Percentiles rank a stretch among this genome's conserved stretches.
These are phyloP conservation scores for Naumovozyma dairenensis DNA, from an alignment of 805 yeast genomes.

Conservation along the genomic window DNA sequence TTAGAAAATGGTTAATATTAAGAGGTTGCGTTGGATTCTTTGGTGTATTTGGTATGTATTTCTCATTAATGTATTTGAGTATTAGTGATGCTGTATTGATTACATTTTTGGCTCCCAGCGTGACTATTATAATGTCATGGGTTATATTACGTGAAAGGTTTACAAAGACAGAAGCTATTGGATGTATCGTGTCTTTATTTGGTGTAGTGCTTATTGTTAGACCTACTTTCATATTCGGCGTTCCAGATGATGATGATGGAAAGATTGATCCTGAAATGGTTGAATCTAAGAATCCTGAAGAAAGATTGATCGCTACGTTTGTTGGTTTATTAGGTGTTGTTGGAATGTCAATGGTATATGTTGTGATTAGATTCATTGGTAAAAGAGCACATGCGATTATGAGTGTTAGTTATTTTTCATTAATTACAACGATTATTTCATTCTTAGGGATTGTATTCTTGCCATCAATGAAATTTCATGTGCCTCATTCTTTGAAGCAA, in stretches of 20 bases:
- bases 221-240: conserved; percentile 63
- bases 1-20: conserved; percentile 42
- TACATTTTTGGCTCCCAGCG: conserved; percentile 67
- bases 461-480: conserved; percentile 50
- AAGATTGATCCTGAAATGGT: conserved; percentile 9
- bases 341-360: conserved; percentile 62
- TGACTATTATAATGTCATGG: conserved; percentile 69
- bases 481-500: conserved; percentile 53
- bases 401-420: conserved; percentile 68
- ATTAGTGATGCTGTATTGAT: conserved; percentile 76
- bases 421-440: conserved; percentile 48
- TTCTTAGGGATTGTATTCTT: conserved; percentile 40
- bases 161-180: conserved; percentile 54
- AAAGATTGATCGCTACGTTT: conserved; percentile 50
- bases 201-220: conserved; percentile 79
- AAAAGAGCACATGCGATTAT: conserved; percentile 69
- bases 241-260: not conserved
- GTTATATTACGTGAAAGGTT: conserved; percentile 55
- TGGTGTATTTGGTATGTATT: conserved; percentile 75
- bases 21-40: conserved; percentile 70
- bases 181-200: conserved; percentile 54
- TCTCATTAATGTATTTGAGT: conserved; percentile 59
- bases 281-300: conserved; percentile 44
- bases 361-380: conserved; percentile 67
- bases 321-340: conserved; percentile 58